Base-by-base conservation (phyloP, 768 basidiomycete genomes). In the Russula compacta region DNA sequence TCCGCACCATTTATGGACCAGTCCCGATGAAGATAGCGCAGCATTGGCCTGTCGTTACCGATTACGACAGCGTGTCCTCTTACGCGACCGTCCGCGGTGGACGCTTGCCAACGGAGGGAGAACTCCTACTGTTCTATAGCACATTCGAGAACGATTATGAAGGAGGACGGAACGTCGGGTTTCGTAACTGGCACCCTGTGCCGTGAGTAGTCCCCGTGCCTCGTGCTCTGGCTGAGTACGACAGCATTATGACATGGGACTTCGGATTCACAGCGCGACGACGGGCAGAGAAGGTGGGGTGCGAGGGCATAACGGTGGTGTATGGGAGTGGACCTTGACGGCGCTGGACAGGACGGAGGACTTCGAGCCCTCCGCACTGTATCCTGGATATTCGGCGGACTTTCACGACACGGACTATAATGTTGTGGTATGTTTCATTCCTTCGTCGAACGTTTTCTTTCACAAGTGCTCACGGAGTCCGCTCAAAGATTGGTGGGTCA, bases 281-380 rank as follows among this genome's bases (percentile, higher is more conserved):
- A 82, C 83, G 2, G 89, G 87, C 39, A 72, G 77, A 62, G 74
- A 75, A 61, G 68, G 70, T 59, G 78, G 72, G 24, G 82, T 83
- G 4, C 81, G 76, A 70, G 88, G 90, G 11, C 83, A 84, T 64
- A 98, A 99, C 66, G 97, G 97, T 7, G 97, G 97, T 6, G 87
- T 97, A 14, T 99, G 95, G 94, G 94, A 98, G 76, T 98, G 95
- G 95, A 97, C 95, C 0, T 87, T 86, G 19, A 94, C 93, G 15
- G 66, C 79, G 33, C 80, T 95, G 48, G 85, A 84, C 19, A 77
- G 76, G 32, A 77, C 83, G 63, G 84, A 91, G 2, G 94, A 91
- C 0, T 99, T 87, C 69, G 77, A 77, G 48, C 77, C 84, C 8
- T 93, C 90, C 1, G 72, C 72, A 38, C 69, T 95, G 52, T 99